Percentiles rank a stretch among this genome's conserved stretches.
Evolutionary conservation across 306 rosid species (phyloP).

Genomic region (Lagenaria siceraria): DNA sequence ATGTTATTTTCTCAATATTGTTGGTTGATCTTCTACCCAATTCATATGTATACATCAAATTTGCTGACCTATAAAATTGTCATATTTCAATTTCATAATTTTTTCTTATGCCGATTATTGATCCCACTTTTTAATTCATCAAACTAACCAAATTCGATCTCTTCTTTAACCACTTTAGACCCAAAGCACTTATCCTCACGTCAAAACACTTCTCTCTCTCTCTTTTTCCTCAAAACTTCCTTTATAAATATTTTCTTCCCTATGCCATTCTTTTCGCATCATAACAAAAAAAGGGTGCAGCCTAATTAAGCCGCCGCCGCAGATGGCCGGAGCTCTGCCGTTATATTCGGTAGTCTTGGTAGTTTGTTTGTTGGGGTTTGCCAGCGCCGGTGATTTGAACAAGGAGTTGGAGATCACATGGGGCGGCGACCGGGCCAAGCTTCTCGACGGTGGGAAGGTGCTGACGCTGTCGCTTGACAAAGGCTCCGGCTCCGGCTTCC

Average conservation of each 20-base stretch:
- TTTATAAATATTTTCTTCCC: neutral
- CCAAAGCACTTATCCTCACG: neutral
- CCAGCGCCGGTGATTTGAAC: slow-evolving; percentile 32
- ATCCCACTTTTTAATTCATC: neutral
- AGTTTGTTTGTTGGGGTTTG: neutral
- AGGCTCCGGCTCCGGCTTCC: slow-evolving; percentile 69
- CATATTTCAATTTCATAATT: too few relatives aligned
- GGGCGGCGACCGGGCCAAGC: slow-evolving; percentile 55
- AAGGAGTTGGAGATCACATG: slow-evolving; percentile 45
- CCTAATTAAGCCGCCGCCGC: neutral
- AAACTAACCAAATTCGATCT: neutral
- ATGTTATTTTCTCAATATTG: too few relatives aligned
- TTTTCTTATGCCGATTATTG: neutral
- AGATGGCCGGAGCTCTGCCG: neutral
- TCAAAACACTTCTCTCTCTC: neutral
- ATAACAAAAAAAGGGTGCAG: neutral
- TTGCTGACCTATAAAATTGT: too few relatives aligned
- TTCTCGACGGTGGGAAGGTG: slow-evolving; percentile 20
- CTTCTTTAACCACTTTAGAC: neutral
- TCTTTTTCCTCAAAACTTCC: neutral
- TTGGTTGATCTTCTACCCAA: too few relatives aligned
- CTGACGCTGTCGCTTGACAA: slow-evolving; percentile 56
- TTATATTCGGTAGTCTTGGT: neutral
- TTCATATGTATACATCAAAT: too few relatives aligned
- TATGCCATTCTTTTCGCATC: neutral